Evolutionary conservation across 2,329 filamentous ascomycete species (phyloP).

Genomic region (Aspergillus sp.): DNA sequence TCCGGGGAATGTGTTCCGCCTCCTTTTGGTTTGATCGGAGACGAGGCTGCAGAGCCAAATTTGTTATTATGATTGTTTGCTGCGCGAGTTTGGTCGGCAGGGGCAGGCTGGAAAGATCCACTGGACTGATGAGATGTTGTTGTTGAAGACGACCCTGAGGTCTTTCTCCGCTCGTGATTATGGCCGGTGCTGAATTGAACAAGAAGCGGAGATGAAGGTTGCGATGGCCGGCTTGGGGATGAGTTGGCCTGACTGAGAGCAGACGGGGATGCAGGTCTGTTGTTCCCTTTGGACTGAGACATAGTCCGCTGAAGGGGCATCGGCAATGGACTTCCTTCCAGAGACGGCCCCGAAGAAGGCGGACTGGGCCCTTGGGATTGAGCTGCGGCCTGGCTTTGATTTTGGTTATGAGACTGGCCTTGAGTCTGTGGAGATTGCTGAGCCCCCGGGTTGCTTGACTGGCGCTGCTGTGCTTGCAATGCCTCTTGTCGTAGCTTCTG

Average conservation of each 20-base stretch:
- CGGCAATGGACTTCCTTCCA: conserved; percentile 83
- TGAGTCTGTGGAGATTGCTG: conserved; percentile 25
- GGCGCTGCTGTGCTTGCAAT: conserved; percentile 66
- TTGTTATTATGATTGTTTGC: conserved; percentile 50
- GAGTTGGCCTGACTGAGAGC: conserved; percentile 75
- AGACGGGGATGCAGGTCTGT: conserved; percentile 84
- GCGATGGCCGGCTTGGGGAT: conserved; percentile 82
- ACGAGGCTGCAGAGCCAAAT: conserved; percentile 53
- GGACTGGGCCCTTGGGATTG: conserved; percentile 15
- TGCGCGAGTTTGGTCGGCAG: conserved; percentile 69
- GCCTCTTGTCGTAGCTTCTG: conserved; percentile 93
- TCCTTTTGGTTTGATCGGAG: conserved; percentile 51
- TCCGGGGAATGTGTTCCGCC: conserved; percentile 54
- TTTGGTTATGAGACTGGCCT: not conserved
- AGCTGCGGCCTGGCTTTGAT: not conserved
- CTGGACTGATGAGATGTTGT: conserved; percentile 77
- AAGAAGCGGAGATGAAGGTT: conserved; percentile 85
- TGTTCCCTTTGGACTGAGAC: conserved; percentile 75
- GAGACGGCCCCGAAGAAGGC: conserved; percentile 62
- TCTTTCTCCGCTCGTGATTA: conserved; percentile 81
- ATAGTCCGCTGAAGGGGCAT: conserved; percentile 78
- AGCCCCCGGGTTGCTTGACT: conserved; percentile 29
- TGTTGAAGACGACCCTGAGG: conserved; percentile 83
- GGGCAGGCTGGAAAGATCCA: conserved; percentile 67
- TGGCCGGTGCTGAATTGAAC: conserved; percentile 91